Evolutionary conservation across 164 flowering plant genomes (phyloP), one percentile per base, ranked within the genome.

Genomic region (Nelumbo lutea): DNA sequence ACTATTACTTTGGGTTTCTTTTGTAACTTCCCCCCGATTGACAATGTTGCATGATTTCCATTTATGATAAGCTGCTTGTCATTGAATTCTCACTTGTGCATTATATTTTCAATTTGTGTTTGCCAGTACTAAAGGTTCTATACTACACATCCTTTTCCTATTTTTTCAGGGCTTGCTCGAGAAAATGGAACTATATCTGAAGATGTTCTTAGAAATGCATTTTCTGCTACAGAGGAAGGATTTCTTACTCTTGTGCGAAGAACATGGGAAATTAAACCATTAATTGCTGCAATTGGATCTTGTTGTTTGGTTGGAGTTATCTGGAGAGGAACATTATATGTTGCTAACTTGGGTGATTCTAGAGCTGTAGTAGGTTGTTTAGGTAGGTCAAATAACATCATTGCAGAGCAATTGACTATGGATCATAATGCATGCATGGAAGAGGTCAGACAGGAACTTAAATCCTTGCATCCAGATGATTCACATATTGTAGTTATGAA

Each of bases 281-380:
- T 71, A 43, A 77, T 89, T 59, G 88, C 93, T 72, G 79, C 90
- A 4, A 55, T 75, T 51, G 98, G 98, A n/a, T 83, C 93, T 46
- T 91, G 97, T 70, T 87, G 94, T 73, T 75, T 93, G 59, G 90
- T 86, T 67, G 98, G 96, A 55, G 77, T 87, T 66, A 85, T 93
- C 38, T 89, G 88, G 83, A 78, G 69, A 14, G 86, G 88, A 42
- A 86, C 75, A 9, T 69, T 93, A 40, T 82, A 78, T 78, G 65
- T 88, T 69, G 98, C 92, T 45, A 89, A 91, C 67, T 43, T 83
- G 46, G 97, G 97, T 45, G 92, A 90, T 77, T 89, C 97, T 57
- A 82, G 98, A 61, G 96, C 93, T 68, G 85, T 92, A 11, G 47
- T 89, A 53, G 93, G 95, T 71, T 76, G 55, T 74, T 41, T 80